phyloP scores from a whole-genome alignment of 345 rosid species.

The Iberis pinnata region DNA sequence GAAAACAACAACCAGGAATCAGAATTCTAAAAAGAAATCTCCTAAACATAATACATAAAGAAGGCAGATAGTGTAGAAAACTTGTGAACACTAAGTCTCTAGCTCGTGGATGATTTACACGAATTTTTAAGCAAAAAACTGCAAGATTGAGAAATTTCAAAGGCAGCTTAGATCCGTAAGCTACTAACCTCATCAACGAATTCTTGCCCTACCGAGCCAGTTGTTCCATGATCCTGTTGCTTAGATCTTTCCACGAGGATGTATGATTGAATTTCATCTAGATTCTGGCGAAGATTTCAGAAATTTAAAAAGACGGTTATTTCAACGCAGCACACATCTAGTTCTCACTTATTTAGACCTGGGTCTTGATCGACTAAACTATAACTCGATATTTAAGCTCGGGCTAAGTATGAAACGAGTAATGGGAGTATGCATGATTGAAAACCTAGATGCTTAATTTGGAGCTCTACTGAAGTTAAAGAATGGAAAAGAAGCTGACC shows the following conservation, averaged over 20 bases:
- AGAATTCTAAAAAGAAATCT: neutral
- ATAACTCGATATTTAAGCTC: too few species aligned
- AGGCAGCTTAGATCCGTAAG: conserved; percentile 7
- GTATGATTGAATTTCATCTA: conserved; percentile 87
- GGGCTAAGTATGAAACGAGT: too few species aligned
- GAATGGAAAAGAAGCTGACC: conserved; percentile 35
- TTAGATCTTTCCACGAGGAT: conserved; percentile 65
- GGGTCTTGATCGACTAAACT: too few species aligned
- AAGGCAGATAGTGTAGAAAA: neutral
- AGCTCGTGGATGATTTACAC: neutral
- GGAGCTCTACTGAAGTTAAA: too few species aligned
- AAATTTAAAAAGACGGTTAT: neutral
- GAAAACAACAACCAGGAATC: conserved; percentile 3
- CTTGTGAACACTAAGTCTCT: neutral
- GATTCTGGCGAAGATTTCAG: conserved; percentile 42
- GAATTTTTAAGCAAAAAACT: neutral
- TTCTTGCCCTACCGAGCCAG: conserved; percentile 43
- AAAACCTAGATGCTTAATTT: too few species aligned
- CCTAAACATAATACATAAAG: neutral
- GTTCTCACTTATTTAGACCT: too few species aligned
- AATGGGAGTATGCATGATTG: too few species aligned
- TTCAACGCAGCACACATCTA: neutral
- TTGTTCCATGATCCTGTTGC: conserved; percentile 31
- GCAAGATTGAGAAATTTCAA: neutral
- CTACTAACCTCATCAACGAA: conserved; percentile 55